These are phyloP conservation scores for Macaranga tanarius DNA, from an alignment of 441 rosid species.

Conservation along the genomic window DNA sequence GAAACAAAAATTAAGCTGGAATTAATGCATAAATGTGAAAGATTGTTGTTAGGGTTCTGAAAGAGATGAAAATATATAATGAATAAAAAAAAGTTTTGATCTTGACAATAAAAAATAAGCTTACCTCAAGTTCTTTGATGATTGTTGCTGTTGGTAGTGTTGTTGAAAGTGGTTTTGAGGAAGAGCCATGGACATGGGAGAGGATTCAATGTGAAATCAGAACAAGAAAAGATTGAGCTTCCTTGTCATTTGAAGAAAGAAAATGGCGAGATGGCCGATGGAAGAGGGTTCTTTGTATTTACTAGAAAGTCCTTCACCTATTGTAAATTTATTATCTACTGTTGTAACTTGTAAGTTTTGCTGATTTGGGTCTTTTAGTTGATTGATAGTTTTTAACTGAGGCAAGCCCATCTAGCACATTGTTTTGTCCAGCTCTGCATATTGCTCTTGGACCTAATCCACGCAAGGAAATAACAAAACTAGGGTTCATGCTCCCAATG, in stretches of 20 bases:
- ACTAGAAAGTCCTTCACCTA: not conserved
- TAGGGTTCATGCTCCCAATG: too few species aligned
- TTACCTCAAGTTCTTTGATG: constrained; percentile 40
- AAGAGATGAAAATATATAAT: not conserved
- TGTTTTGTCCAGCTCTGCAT: not conserved
- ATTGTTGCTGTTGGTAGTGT: constrained; percentile 35
- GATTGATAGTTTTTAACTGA: not conserved
- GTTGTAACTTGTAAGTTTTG: not conserved
- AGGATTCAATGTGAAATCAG: not conserved
- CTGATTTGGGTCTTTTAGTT: not conserved
- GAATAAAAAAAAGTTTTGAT: constrained; percentile 1
- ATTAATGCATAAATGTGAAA: not conserved
- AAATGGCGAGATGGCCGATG: constrained; percentile 28
- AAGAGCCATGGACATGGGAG: constrained; percentile 38
- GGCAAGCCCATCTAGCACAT: not conserved
- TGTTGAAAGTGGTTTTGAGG: constrained; percentile 45
- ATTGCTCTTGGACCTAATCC: not conserved
- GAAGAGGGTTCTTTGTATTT: constrained; percentile 24
- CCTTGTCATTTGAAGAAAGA: not conserved
- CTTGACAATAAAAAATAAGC: not conserved
- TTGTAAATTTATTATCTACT: not conserved
- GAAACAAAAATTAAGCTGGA: not conserved
- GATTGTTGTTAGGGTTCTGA: constrained; percentile 23
- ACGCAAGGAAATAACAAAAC: too few species aligned
- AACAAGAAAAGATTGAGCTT: not conserved